Evolutionary conservation across 2,329 filamentous ascomycete genomes (phyloP).

Genomic region (Ascochyta koolunga): DNA sequence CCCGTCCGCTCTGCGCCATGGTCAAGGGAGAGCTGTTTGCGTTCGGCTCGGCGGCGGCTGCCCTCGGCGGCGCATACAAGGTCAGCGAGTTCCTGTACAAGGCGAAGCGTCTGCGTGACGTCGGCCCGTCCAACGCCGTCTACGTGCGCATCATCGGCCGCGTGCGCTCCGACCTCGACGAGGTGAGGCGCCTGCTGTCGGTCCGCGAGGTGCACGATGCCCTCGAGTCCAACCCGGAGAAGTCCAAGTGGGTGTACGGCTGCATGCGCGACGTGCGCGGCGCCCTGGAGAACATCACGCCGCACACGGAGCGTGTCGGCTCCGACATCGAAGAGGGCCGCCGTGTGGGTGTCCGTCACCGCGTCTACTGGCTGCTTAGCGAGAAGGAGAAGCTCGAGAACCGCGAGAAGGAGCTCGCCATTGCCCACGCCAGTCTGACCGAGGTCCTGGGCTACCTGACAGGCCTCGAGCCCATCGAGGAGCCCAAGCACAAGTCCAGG

Average conservation of each 20-base stretch:
- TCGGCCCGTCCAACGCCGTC: conserved; percentile 46
- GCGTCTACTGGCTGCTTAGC: conserved; percentile 48
- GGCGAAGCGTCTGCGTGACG: conserved; percentile 45
- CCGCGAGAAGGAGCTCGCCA: conserved; percentile 43
- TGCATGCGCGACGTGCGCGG: conserved; percentile 46
- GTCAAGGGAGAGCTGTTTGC: conserved; percentile 41
- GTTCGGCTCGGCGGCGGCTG: conserved; percentile 40
- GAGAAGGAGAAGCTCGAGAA: conserved; percentile 50
- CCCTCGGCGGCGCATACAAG: conserved; percentile 48
- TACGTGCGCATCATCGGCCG: conserved; percentile 48
- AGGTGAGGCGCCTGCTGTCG: conserved; percentile 46
- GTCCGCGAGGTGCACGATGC: conserved; percentile 47
- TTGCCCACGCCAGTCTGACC: conserved; percentile 42
- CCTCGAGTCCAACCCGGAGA: conserved; percentile 44
- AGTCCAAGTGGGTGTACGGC: conserved; percentile 48
- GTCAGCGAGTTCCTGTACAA: conserved; percentile 46
- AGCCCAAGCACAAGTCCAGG: conserved; percentile 29
- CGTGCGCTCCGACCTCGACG: conserved; percentile 46
- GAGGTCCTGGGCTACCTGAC: conserved; percentile 47
- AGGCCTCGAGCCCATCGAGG: conserved; percentile 39
- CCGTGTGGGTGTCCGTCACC: conserved; percentile 45
- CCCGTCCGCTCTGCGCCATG: conserved; percentile 31
- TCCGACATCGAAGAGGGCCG: conserved; percentile 43
- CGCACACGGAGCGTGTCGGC: conserved; percentile 45
- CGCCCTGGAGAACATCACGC: conserved; percentile 46